These are phyloP conservation scores for Eryngium alpinum DNA, from an alignment of 140 eudicot species.

Conservation along the genomic window DNA sequence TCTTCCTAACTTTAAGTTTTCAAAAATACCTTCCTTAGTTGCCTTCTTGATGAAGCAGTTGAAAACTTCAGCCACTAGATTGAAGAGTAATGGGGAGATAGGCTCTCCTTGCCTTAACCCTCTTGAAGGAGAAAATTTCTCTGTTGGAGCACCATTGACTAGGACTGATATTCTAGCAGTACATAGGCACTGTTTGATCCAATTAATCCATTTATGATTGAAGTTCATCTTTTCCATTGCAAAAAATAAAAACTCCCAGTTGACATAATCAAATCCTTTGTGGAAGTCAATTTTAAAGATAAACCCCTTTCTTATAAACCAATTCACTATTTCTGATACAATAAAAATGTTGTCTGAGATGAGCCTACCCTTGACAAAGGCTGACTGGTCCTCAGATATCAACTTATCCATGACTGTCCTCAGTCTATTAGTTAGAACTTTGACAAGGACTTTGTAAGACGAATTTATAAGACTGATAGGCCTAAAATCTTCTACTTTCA, in stretches of 20 bases:
- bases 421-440: too few species aligned
- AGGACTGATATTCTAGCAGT: neutral
- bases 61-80: neutral
- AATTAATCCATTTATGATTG: neutral
- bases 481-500: too few species aligned
- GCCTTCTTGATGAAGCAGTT: too few species aligned
- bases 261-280: neutral
- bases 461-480: too few species aligned
- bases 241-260: neutral
- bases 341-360: neutral
- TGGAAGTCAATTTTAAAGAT: too few species aligned
- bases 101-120: neutral
- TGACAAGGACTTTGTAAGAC: too few species aligned
- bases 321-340: neutral
- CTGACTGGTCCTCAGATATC: too few species aligned
- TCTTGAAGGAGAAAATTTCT: neutral
- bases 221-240: neutral
- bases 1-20: too few species aligned
- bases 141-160: neutral
- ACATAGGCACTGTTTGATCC: neutral
- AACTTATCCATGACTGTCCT: too few species aligned
- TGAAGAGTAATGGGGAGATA: neutral
- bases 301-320: too few species aligned
- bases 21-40: too few species aligned
- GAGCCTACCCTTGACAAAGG: neutral